Evolutionary conservation across 208 protist species (phyloP), one percentile per base, ranked within the genome.

Genomic region (Acanthamoeba sp.): DNA sequence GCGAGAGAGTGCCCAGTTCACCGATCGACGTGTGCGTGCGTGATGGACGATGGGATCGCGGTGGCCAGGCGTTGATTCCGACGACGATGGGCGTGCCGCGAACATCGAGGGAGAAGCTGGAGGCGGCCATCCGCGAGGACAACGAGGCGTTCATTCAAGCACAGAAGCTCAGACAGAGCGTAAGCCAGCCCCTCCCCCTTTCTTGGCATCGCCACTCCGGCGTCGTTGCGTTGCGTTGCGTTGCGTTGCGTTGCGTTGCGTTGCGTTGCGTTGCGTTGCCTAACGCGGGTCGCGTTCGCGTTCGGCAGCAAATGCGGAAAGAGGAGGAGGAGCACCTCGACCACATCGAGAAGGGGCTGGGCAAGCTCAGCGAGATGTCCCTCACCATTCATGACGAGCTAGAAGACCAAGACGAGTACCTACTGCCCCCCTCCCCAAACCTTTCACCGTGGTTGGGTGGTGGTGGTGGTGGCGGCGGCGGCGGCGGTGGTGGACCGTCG

Each of bases 311-410:
- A 64, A 69, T 89, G 82, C 45, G 82, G 27, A 1, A 36, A 64
- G 82, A 89, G 50, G 82, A 89, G 55, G 82, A 89, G 3, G 55
- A 69, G 52, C 50, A 89, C 27, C 55, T 89, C 48, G 82, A 89
- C 32, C 50, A 89, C 14, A 5, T 89, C 48, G 50, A 89, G 16
- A 36, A 24, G 32, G 82, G 82, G 16, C 32, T 89, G 55, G 52
- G 34, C 27, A 89, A 89, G 52, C 52, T 89, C 10, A 45, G 55
- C 45, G 82, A 57, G 27, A 89, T 89, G 50, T 57, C 50, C 9
- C 45, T 89, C 52, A 89, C 82, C n/a, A 89, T 89, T 29, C 45
- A 89, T 42, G 82, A 89, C 2, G 82, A 89, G 52, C 82, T 89
- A 3, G 55, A 57, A 22, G 82, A 57, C 34, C 82, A 89, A 32